These are phyloP conservation scores for Neofusicoccum laricinum DNA, from an alignment of 2,329 filamentous ascomycete species.

Conservation along the genomic window DNA sequence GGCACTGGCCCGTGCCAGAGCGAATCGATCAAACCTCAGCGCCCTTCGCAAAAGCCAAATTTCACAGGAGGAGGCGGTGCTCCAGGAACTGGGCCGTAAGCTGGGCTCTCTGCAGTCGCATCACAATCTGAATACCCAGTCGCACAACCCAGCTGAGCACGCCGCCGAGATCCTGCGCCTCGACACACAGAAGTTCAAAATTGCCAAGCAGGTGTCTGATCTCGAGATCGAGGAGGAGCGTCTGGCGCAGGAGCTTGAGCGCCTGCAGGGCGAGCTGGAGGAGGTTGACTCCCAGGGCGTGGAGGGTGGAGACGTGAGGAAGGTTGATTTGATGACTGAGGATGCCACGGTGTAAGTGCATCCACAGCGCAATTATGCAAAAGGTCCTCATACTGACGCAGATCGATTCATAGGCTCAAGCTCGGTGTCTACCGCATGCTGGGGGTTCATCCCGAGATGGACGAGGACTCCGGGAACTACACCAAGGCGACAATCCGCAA, in stretches of 20 bases:
- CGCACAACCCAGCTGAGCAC: constrained; percentile 76
- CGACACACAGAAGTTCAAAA: constrained; percentile 90
- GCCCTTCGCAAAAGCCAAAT: constrained; percentile 69
- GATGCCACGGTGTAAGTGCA: constrained; percentile 48
- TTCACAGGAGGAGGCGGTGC: constrained; percentile 24
- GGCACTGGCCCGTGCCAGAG: constrained; percentile 55
- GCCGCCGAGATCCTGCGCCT: constrained; percentile 80
- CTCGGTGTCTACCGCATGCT: constrained; percentile 88
- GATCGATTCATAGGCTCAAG: constrained; percentile 55
- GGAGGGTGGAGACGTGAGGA: constrained; percentile 62
- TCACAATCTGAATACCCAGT: constrained; percentile 69
- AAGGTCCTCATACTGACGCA: constrained; percentile 14
- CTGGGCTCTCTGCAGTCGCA: constrained; percentile 72
- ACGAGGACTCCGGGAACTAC: constrained; percentile 71
- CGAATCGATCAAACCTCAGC: constrained; percentile 79
- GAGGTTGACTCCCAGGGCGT: constrained; percentile 85
- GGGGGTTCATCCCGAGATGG: constrained; percentile 85
- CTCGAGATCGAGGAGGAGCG: constrained; percentile 93
- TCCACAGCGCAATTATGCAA: not conserved
- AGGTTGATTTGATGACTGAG: constrained; percentile 37
- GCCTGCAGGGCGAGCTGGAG: constrained; percentile 70
- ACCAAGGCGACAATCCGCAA: constrained; percentile 83
- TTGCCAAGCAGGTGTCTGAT: constrained; percentile 86
- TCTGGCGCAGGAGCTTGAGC: constrained; percentile 72
- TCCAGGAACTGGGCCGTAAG: constrained; percentile 65